phyloP scores from a whole-genome alignment of 441 rosid genomes.

The Rhodomyrtus psidioides region DNA sequence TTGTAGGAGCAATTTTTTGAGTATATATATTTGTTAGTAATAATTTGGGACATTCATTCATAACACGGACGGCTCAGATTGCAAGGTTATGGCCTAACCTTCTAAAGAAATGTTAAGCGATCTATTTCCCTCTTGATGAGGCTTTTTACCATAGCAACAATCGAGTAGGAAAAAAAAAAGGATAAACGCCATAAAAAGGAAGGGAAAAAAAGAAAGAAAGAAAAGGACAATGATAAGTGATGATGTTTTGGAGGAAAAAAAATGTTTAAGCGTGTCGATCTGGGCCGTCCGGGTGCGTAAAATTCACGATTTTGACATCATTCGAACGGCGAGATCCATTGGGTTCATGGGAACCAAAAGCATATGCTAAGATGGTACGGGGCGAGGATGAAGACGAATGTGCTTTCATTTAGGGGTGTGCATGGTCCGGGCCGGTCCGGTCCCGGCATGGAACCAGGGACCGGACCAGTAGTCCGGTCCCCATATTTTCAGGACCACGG shows the following conservation, averaged over 20 bases:
- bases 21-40: too few species aligned
- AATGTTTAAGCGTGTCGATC: neutral
- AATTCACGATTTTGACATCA: neutral
- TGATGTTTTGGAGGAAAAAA: neutral
- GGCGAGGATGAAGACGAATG: neutral
- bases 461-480: too few species aligned
- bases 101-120: too few species aligned
- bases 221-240: neutral
- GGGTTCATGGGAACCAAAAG: neutral
- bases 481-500: too few species aligned
- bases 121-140: too few species aligned
- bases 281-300: rapidly evolving
- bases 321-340: neutral
- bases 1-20: too few species aligned
- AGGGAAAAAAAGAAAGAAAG: rapidly evolving
- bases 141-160: rapidly evolving
- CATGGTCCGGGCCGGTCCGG: too few species aligned
- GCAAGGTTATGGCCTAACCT: too few species aligned
- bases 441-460: too few species aligned
- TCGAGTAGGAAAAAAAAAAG: neutral
- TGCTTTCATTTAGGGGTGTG: neutral
- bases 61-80: too few species aligned
- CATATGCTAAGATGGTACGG: neutral
- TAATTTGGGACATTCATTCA: too few species aligned
- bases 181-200: neutral